Percentiles rank a stretch among this genome's conserved stretches.
Conservation (phyloP, 768 basidiomycete species). For the Russula lepida region DNA sequence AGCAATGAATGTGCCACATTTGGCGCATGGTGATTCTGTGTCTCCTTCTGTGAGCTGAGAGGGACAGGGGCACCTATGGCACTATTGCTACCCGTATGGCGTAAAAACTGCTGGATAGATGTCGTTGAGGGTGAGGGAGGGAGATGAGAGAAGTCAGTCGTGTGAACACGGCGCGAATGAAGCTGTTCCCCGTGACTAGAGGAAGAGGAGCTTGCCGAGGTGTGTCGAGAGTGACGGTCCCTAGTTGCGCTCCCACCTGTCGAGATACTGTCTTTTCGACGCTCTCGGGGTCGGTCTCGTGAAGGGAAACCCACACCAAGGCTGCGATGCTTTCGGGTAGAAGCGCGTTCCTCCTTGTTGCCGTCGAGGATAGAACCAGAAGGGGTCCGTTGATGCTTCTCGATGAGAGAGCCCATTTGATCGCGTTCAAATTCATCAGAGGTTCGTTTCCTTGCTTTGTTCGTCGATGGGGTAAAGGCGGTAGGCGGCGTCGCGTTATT, state of each 20-base stretch:
- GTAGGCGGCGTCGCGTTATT: conserved; percentile 10
- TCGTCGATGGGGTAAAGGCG: conserved; percentile 18
- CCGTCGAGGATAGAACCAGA: conserved; percentile 31
- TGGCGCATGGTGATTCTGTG: conserved; percentile 38
- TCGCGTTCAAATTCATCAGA: conserved; percentile 30
- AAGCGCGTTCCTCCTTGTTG: conserved; percentile 29
- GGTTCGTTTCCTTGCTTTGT: conserved; percentile 26
- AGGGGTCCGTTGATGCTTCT: conserved; percentile 15
- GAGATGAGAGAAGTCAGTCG: conserved; percentile 79
- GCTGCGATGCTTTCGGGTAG: conserved; percentile 19
- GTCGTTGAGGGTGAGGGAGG: conserved; percentile 89
- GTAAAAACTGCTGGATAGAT: conserved; percentile 76
- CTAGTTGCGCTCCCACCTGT: conserved; percentile 20
- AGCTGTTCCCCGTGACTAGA: conserved; percentile 46
- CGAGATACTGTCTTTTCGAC: conserved; percentile 28
- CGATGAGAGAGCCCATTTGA: conserved; percentile 21
- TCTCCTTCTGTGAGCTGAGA: conserved; percentile 33
- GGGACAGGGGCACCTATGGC: conserved; percentile 32
- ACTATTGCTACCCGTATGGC: conserved; percentile 41
- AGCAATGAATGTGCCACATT: conserved; percentile 80
- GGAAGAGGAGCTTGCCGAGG: conserved; percentile 60
- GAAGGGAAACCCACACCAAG: conserved; percentile 22
- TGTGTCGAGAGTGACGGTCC: conserved; percentile 49
- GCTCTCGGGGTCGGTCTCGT: conserved; percentile 43
- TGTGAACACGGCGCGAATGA: conserved; percentile 51